These are phyloP conservation scores for Colletotrichum tanaceti DNA, from an alignment of 2,329 filamentous ascomycete genomes.

Conservation along the genomic window DNA sequence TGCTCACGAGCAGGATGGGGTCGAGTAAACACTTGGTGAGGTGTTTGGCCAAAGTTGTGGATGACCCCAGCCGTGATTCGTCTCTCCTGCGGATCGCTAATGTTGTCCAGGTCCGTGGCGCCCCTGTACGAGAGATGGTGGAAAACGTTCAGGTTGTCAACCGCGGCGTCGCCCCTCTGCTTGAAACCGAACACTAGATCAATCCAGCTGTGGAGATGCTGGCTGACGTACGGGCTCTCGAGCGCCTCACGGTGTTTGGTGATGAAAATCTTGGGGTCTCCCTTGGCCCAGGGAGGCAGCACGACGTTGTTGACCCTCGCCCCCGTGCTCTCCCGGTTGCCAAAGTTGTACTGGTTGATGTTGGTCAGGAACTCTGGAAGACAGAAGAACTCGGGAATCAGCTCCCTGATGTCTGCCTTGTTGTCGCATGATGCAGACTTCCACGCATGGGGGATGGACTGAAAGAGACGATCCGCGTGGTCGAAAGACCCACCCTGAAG, in stretches of 20 bases:
- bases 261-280: conserved; percentile 94
- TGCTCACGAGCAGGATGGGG: conserved; percentile 83
- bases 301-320: conserved; percentile 85
- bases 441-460: conserved; percentile 92
- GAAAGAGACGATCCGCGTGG: conserved; percentile 94
- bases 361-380: conserved; percentile 96
- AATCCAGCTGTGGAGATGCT: conserved; percentile 93
- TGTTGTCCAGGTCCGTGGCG: conserved; percentile 90
- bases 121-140: conserved; percentile 96
- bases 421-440: conserved; percentile 88
- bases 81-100: conserved; percentile 87
- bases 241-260: conserved; percentile 94
- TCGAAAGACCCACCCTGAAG: conserved; percentile 97
- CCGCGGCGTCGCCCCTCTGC: conserved; percentile 90
- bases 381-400: conserved; percentile 98
- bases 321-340: conserved; percentile 82
- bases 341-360: conserved; percentile 94
- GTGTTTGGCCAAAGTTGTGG: conserved; percentile 98
- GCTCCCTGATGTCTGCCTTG: conserved; percentile 92
- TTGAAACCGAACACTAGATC: conserved; percentile 95
- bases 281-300: conserved; percentile 96
- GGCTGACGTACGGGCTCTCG: conserved; percentile 91
- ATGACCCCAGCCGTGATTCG: conserved; percentile 94
- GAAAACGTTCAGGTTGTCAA: conserved; percentile 94
- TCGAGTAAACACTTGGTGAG: conserved; percentile 90